Evolutionary conservation across 768 basidiomycete genomes (phyloP).

Genomic region (Lentinula sp.): DNA sequence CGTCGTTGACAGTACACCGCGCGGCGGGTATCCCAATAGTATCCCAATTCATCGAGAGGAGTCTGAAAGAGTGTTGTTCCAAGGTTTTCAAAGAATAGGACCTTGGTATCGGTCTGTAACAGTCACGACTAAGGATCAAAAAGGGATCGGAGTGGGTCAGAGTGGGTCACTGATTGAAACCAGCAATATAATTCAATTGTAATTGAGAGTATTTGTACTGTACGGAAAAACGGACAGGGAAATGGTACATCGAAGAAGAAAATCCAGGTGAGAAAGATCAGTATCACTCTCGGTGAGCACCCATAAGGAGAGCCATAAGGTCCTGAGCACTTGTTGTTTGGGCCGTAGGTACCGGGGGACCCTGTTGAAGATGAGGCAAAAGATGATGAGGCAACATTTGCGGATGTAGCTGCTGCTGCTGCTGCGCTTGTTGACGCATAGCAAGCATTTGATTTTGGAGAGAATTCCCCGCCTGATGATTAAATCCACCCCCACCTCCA

Average conservation of each 20-base stretch:
- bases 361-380: slow-evolving; percentile 57
- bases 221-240: neutral
- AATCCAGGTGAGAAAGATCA: neutral
- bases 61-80: too few species aligned
- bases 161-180: neutral
- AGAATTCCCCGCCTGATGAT: slow-evolving; percentile 38
- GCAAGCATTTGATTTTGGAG: slow-evolving; percentile 36
- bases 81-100: too few species aligned
- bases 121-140: too few species aligned
- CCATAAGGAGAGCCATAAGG: slow-evolving; percentile 81
- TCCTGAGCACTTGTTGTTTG: slow-evolving; percentile 56
- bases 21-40: too few species aligned
- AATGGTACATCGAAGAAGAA: neutral
- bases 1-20: too few species aligned
- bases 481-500: slow-evolving; percentile 38
- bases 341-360: slow-evolving; percentile 38
- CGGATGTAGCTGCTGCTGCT: slow-evolving; percentile 39
- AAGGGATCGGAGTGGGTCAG: too few species aligned
- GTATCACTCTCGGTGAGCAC: slow-evolving; percentile 58
- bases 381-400: slow-evolving; percentile 56
- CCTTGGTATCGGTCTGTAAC: too few species aligned
- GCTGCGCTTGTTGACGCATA: slow-evolving; percentile 38
- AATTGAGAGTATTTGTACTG: neutral
- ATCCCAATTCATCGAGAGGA: too few species aligned
- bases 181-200: slow-evolving; percentile 4